Evolutionary conservation across 257 asterid genomes (phyloP).

Genomic region (Craterostigma plantagineum): DNA sequence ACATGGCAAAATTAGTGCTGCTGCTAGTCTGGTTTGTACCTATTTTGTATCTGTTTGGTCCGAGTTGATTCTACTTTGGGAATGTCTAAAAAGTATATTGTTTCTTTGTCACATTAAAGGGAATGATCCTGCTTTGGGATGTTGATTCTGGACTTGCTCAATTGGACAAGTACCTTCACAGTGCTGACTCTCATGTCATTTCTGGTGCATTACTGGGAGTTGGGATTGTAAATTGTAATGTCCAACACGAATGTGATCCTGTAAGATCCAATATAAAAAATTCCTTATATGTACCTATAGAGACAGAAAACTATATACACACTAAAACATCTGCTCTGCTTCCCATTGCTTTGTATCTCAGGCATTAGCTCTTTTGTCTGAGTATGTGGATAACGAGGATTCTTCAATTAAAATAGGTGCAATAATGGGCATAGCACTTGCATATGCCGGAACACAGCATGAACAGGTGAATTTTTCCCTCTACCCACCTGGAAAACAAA

Average conservation of each 20-base stretch:
- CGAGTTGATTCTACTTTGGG: neutral
- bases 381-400: slow-evolving; percentile 63
- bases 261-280: slow-evolving; percentile 24
- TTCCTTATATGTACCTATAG: too few species aligned
- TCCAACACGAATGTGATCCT: slow-evolving; percentile 82
- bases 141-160: slow-evolving; percentile 92
- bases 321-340: neutral
- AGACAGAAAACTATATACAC: too few species aligned
- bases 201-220: slow-evolving; percentile 88
- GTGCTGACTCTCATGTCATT: slow-evolving; percentile 50
- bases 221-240: slow-evolving; percentile 72
- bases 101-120: slow-evolving; percentile 24
- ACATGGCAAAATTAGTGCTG: slow-evolving; percentile 93
- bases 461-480: too few species aligned
- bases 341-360: slow-evolving; percentile 12
- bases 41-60: slow-evolving; percentile 9
- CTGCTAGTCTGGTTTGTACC: slow-evolving; percentile 71
- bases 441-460: slow-evolving; percentile 88
- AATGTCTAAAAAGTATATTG: slow-evolving; percentile 1
- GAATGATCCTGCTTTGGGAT: slow-evolving; percentile 95
- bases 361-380: slow-evolving; percentile 86
- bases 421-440: slow-evolving; percentile 94
- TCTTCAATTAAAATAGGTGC: slow-evolving; percentile 77
- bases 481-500: too few species aligned
- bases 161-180: slow-evolving; percentile 84